Evolutionary conservation across 441 rosid species (phyloP), one percentile per base, ranked within the genome.

Genomic region (Populus hybrid): DNA sequence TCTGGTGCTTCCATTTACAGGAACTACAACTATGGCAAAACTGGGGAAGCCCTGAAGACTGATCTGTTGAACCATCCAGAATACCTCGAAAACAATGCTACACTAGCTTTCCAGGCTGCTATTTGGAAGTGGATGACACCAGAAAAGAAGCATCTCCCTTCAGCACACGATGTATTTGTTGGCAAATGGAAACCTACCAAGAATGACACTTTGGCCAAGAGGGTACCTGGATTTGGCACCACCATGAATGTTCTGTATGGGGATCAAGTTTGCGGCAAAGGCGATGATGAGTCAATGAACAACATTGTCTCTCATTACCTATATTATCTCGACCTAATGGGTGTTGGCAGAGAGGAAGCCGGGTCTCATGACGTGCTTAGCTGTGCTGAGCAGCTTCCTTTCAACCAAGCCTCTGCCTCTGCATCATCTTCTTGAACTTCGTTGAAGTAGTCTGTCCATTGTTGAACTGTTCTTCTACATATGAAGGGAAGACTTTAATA

Each of bases 81-180:
- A 76, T 84, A 86, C 87, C 42, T 92, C 4, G 97, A 92, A 77
- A 64, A 92, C 81, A 92, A 90, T 53, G 93, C 93, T 0, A 89
- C 97, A 23, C 72, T 92, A 40, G 97, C 93, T 38, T 92, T 92
- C 82, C 94, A 90, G 75, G 82, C 93, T 2, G 93, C 97, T 33
- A 86, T 92, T 2, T 88, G 93, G 93, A 83, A 78, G 82, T 92
- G 97, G 97, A 92, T 90, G 94, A 92, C 93, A 0, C 94, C 97
- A 1, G 82, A 78, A 23, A 88, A 87, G 87, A 90, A 92, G 85
- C 76, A 81, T 6, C 78, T 68, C 74, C 93, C 97, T 0, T 89
- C 97, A 2, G 94, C 97, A 1, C 97, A 92, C 75, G 93, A 88
- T 9, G 88, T 67, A 11, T 89, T 92, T 61, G 92, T 86, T 2